Evolutionary conservation across 1,284 basidiomycete genomes (phyloP).

Genomic region (Coniferiporia weirii): DNA sequence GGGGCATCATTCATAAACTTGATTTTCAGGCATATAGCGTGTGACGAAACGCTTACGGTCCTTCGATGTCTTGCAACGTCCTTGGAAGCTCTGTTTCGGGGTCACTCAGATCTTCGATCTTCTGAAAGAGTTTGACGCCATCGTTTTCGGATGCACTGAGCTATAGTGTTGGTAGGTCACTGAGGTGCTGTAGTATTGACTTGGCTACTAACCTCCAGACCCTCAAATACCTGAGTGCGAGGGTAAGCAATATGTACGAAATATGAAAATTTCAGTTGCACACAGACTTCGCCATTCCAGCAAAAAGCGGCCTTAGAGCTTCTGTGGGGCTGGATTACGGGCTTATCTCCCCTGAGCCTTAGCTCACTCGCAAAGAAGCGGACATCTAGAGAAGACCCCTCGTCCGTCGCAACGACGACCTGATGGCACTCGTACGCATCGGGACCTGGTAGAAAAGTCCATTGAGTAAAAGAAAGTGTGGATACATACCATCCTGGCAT

Average conservation of each 20-base stretch:
- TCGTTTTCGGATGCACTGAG: conserved; percentile 68
- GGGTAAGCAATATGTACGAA: background rate
- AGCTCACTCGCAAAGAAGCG: conserved; percentile 77
- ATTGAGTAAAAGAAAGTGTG: background rate
- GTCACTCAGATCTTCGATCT: conserved; percentile 37
- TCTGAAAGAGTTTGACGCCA: conserved; percentile 60
- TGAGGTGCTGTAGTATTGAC: background rate
- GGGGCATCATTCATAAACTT: conserved; percentile 8
- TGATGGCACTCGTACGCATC: conserved; percentile 44
- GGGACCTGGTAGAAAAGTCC: conserved; percentile 43
- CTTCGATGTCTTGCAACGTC: conserved; percentile 67
- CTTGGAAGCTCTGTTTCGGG: conserved; percentile 38
- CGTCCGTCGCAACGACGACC: conserved; percentile 1
- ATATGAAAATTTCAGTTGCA: conserved; percentile 2
- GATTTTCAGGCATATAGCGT: background rate
- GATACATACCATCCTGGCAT: conserved; percentile 16
- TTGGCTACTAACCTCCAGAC: conserved; percentile 48
- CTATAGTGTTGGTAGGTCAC: conserved; percentile 26
- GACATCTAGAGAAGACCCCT: conserved; percentile 25
- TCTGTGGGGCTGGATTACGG: conserved; percentile 71
- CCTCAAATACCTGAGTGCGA: conserved; percentile 63
- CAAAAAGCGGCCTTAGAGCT: conserved; percentile 61
- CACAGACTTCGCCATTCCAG: conserved; percentile 85
- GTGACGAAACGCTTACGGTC: conserved; percentile 66
- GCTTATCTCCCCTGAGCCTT: conserved; percentile 60